Percentiles rank a stretch among this genome's conserved stretches.
phyloP scores from a whole-genome alignment of 202 grass and related monocot genomes.

The Cymbopogon flexuosus region DNA sequence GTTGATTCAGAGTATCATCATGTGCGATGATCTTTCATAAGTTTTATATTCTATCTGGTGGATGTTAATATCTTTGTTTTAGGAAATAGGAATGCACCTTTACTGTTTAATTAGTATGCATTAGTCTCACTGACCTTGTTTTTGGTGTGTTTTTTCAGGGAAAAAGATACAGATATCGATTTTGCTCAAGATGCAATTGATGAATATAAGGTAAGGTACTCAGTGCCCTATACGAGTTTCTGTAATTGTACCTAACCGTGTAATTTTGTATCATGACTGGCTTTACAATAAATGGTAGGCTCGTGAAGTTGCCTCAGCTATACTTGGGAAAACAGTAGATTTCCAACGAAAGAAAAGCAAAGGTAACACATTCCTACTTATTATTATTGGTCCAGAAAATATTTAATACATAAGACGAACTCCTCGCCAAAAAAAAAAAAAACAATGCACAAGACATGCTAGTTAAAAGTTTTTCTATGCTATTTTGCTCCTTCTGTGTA shows the following conservation, averaged over 20 bases:
- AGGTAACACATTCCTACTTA: slow-evolving; percentile 36
- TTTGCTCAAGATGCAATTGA: slow-evolving; percentile 99
- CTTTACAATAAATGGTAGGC: slow-evolving; percentile 45
- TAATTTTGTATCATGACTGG: slow-evolving; percentile 19
- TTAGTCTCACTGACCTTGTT: slow-evolving; percentile 2
- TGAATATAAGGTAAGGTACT: slow-evolving; percentile 75
- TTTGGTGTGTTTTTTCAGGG: slow-evolving; percentile 53
- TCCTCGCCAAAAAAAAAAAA: too few relatives aligned
- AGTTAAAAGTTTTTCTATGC: neutral
- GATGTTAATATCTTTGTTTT: slow-evolving; percentile 7
- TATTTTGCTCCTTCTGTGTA: neutral
- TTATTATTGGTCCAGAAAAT: slow-evolving; percentile 6
- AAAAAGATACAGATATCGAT: slow-evolving; percentile 94
- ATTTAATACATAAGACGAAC: neutral
- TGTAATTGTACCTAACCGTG: neutral
- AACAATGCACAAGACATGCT: too few relatives aligned
- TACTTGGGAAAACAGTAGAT: slow-evolving; percentile 87
- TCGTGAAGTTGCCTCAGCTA: slow-evolving; percentile 65
- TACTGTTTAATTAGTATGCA: slow-evolving; percentile 9
- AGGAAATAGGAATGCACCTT: neutral
- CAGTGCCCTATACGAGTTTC: neutral
- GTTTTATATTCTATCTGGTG: slow-evolving; percentile 27
- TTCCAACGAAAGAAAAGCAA: slow-evolving; percentile 96
- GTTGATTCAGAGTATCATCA: slow-evolving; percentile 4
- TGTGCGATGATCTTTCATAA: neutral